A percentile compares a stretch with the other conserved stretches of the same genome.
Evolutionary conservation across 2,329 filamentous ascomycete genomes (phyloP).

Genomic region (Nemania serpens): DNA sequence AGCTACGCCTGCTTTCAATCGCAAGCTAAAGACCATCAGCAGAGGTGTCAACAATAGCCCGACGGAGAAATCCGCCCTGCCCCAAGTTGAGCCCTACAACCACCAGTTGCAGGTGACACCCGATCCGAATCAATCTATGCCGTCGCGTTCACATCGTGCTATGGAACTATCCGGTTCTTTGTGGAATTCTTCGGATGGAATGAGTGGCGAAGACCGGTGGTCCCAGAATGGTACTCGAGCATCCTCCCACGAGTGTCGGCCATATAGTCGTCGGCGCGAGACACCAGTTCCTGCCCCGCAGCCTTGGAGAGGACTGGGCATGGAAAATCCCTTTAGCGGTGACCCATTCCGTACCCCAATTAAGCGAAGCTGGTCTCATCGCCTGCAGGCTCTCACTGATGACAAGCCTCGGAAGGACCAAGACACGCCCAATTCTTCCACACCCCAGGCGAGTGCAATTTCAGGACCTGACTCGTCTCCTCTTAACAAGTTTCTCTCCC

Average conservation of each 20-base stretch:
- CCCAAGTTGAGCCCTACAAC: background rate
- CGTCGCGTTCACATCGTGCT: background rate
- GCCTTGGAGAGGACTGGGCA: constrained; percentile 24
- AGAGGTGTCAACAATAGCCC: too few species aligned
- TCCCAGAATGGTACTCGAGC: background rate
- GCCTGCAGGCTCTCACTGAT: background rate
- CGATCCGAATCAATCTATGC: background rate
- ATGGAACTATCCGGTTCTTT: background rate
- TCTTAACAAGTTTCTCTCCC: background rate
- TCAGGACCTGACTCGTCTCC: background rate
- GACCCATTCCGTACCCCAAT: background rate
- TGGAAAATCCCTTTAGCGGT: constrained; percentile 9
- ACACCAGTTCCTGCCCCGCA: constrained; percentile 29
- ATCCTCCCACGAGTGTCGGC: background rate
- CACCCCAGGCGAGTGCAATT: background rate
- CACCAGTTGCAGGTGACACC: background rate
- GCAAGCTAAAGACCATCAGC: too few species aligned
- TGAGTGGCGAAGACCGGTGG: background rate
- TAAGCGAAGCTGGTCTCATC: background rate
- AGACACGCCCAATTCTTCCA: background rate
- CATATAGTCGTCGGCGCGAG: background rate
- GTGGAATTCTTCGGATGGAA: background rate
- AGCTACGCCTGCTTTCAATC: too few species aligned
- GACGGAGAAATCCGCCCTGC: too few species aligned
- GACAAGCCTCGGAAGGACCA: background rate